Conservation (phyloP, 345 rosid genomes). For the Acer campestre region DNA sequence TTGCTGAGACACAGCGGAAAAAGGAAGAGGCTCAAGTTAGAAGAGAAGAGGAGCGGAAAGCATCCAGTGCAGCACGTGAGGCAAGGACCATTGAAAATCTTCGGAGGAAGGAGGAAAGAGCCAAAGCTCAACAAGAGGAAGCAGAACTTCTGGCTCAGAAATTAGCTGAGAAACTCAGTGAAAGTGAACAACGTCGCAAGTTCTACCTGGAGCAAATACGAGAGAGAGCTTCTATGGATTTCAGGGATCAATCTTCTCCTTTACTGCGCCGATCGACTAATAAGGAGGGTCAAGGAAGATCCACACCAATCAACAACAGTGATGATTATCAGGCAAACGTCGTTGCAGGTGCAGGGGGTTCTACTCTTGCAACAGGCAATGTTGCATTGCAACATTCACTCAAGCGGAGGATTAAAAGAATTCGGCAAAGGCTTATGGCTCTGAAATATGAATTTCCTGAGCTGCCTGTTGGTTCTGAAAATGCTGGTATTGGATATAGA, state of each 20-base stretch:
- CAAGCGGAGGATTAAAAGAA: slow-evolving; percentile 66
- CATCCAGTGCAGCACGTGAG: slow-evolving; percentile 79
- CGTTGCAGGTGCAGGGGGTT: slow-evolving; percentile 30
- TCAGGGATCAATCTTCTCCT: slow-evolving; percentile 80
- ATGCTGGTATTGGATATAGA: slow-evolving; percentile 63
- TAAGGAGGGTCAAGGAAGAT: slow-evolving; percentile 65
- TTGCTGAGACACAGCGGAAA: slow-evolving; percentile 73
- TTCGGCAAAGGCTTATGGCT: slow-evolving; percentile 81
- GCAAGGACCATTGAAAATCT: slow-evolving; percentile 75
- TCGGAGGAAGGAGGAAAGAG: slow-evolving; percentile 74
- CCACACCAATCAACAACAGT: slow-evolving; percentile 40
- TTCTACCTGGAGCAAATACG: slow-evolving; percentile 76
- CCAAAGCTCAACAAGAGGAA: slow-evolving; percentile 85
- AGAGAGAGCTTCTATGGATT: slow-evolving; percentile 84
- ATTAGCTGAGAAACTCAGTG: slow-evolving; percentile 71
- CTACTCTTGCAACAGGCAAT: slow-evolving; percentile 42
- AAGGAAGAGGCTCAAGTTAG: slow-evolving; percentile 85
- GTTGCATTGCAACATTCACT: slow-evolving; percentile 52
- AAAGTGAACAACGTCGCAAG: slow-evolving; percentile 78
- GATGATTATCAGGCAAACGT: slow-evolving; percentile 56
- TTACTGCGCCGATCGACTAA: slow-evolving; percentile 50
- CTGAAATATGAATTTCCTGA: slow-evolving; percentile 64
- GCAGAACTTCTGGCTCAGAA: slow-evolving; percentile 79
- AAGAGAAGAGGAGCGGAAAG: slow-evolving; percentile 85
- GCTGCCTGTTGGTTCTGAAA: slow-evolving; percentile 49